Conservation (phyloP, 768 basidiomycete species). For the Tulasnella sp. region DNA sequence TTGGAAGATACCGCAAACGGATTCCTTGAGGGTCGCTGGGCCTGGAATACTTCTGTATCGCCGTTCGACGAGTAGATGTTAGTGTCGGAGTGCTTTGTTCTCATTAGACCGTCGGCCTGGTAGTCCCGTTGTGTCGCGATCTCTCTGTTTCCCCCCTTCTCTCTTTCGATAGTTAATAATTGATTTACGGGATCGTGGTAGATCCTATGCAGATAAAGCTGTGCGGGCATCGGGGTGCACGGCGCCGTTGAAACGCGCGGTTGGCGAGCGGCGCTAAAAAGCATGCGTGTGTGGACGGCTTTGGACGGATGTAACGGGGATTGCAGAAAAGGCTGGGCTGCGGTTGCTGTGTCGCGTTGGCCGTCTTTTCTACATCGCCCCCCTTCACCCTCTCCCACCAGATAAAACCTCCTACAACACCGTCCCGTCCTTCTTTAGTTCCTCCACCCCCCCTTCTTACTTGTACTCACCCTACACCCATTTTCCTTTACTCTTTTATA, state of each 20-base stretch:
- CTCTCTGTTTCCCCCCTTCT: background rate
- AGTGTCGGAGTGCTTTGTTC: background rate
- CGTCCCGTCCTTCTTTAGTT: slow-evolving; percentile 3
- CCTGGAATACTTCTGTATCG: slow-evolving; percentile 47
- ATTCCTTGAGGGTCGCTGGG: slow-evolving; percentile 78
- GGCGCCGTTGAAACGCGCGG: background rate
- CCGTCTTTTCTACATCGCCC: slow-evolving; percentile 18
- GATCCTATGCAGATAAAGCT: slow-evolving; percentile 1
- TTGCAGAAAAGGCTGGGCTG: slow-evolving; percentile 9
- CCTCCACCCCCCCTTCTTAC: background rate
- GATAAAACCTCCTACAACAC: background rate
- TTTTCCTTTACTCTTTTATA: background rate
- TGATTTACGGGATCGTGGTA: background rate
- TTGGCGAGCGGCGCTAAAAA: slow-evolving; percentile 5
- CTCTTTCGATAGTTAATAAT: background rate
- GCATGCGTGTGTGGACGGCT: background rate
- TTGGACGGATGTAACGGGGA: background rate
- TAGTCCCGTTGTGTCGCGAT: background rate
- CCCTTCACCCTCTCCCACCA: background rate
- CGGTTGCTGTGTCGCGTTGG: slow-evolving; percentile 13
- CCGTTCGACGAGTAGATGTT: background rate
- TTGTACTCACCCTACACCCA: background rate
- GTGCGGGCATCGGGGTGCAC: background rate
- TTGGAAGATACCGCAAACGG: slow-evolving; percentile 90
- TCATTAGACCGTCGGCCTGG: background rate